Evolutionary conservation across 2,329 filamentous ascomycete genomes (phyloP).

Genomic region (Claviceps capensis): DNA sequence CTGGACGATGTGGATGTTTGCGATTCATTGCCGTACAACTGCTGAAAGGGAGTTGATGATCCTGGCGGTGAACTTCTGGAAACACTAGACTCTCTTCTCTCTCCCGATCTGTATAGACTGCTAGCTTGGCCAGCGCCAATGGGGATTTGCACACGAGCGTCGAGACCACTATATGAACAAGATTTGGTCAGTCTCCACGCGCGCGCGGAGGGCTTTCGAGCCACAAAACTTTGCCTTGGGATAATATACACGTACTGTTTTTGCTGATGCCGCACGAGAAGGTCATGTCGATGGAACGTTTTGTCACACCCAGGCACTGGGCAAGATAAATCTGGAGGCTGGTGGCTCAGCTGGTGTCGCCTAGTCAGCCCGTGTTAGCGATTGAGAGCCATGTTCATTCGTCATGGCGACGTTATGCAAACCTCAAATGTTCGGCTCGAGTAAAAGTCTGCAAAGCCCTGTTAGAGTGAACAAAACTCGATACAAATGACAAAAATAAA

Average conservation of each 20-base stretch:
- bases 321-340: conserved; percentile 38
- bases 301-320: conserved; percentile 39
- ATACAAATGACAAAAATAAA: background rate
- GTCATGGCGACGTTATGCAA: conserved; percentile 9
- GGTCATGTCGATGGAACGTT: conserved; percentile 43
- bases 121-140: background rate
- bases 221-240: background rate
- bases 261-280: conserved; percentile 42
- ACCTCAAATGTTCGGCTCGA: conserved; percentile 49
- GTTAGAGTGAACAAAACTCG: background rate
- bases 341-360: conserved; percentile 47
- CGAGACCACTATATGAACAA: conserved; percentile 12
- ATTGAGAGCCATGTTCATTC: conserved; percentile 6
- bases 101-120: conserved; percentile 3
- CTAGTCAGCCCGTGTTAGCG: conserved; percentile 23
- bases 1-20: conserved; percentile 5
- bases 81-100: conserved; percentile 9
- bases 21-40: conserved; percentile 4
- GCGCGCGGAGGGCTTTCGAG: background rate
- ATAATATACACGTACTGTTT: conserved; percentile 19
- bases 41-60: conserved; percentile 6
- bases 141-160: conserved; percentile 3
- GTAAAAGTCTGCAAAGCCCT: conserved; percentile 39
- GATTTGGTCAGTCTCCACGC: background rate
- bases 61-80: conserved; percentile 6